Conservation (phyloP, 2,329 filamentous ascomycete species). For the Didymella lethalis region DNA sequence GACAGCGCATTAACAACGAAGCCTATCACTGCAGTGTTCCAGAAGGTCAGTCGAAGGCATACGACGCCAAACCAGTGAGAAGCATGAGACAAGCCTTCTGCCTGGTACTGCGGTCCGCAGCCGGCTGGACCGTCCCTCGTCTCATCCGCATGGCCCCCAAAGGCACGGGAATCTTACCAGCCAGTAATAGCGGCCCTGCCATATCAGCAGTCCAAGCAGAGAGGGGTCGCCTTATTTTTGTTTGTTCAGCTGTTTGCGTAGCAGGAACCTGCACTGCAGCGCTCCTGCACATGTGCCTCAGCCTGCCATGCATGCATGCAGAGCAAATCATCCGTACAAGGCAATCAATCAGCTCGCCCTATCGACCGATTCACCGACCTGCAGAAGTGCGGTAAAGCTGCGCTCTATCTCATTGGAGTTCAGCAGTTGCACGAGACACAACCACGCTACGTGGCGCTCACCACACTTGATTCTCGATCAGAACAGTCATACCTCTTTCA, state of each 20-base stretch:
- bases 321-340: constrained; percentile 2
- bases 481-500: not conserved
- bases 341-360: not conserved
- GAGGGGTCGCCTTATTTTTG: not conserved
- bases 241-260: constrained; percentile 3
- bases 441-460: constrained; percentile 18
- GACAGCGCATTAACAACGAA: not conserved
- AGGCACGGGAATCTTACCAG: constrained; percentile 1
- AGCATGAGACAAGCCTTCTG: constrained; percentile 6
- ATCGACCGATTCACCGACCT: not conserved
- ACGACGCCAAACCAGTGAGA: constrained; percentile 4
- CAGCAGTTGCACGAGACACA: constrained; percentile 8
- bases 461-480: constrained; percentile 3
- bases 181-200: not conserved
- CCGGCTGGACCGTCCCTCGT: constrained; percentile 2
- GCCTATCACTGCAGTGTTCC: not conserved
- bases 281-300: constrained; percentile 5
- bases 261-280: not conserved
- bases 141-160: constrained; percentile 4
- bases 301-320: constrained; percentile 9
- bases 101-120: constrained; percentile 16
- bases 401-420: not conserved
- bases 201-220: not conserved
- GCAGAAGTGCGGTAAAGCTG: constrained; percentile 6
- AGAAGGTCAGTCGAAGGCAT: constrained; percentile 5